Evolutionary conservation across 306 rosid species (phyloP), one percentile per base, ranked within the genome.

Genomic region (Glycyrrhiza uralensis): DNA sequence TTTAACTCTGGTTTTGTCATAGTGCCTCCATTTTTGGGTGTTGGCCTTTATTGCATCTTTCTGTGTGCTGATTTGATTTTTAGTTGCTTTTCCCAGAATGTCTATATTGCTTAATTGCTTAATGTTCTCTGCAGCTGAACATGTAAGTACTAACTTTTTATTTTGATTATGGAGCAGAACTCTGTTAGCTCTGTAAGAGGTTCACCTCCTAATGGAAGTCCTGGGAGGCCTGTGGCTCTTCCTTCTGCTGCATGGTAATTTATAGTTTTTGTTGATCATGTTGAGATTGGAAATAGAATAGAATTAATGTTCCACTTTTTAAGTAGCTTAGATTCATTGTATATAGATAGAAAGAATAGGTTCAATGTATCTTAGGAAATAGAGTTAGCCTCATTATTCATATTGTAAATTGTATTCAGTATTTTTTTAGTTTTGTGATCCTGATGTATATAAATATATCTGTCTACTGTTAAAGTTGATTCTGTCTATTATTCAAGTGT

Each of bases 191-290:
- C 23, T 5, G 36, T 61, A 69, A 83, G 80, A 81, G 88, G 79
- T 77, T 89, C 92, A 70, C 92, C 93, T 80, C 87, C 98, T 49
- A 83, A 84, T 78, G 96, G 85, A 75, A 83, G 78, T 72, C 67
- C 89, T 62, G 89, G 80, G 57, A 87, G 82, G 62, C 81, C 87
- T 61, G 12, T 84, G 13, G 75, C 77, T 46, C 88, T 89, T 33
- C 87, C 96, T 49, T 79, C 92, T 28, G 81, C 88, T 58, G 86
- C 97, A 72, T 87, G 98, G 97, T 90, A 87, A 82, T 70, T 45
- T 55, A 14, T 14, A 68, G 69, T 68, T 51, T 39, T 67, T n/a
- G n/a, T n/a, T n/a, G n/a, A n/a, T n/a, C n/a, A n/a, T n/a, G n/a
- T n/a, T n/a, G n/a, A n/a, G n/a, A n/a, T n/a, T n/a, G n/a, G n/a